Conservation (phyloP, 345 rosid species). For the Cardamine occulta region DNA sequence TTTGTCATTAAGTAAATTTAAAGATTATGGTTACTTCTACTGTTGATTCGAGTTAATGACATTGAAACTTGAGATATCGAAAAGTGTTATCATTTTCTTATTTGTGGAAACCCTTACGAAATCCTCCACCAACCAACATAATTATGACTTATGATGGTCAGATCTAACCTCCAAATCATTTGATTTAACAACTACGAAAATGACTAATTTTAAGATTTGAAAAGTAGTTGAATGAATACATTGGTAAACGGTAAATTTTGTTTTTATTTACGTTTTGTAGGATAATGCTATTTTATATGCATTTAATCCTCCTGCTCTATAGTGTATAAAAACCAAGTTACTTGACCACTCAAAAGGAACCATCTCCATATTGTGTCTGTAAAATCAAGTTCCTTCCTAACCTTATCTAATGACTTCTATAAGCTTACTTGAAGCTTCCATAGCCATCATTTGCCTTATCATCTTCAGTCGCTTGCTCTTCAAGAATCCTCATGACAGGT, state of each 20-base stretch:
- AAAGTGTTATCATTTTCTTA: too few species aligned
- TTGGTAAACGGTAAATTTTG: too few species aligned
- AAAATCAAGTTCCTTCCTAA: not conserved
- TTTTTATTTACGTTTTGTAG: not conserved
- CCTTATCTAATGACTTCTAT: constrained; percentile 5
- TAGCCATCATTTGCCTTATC: constrained; percentile 22
- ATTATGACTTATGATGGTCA: not conserved
- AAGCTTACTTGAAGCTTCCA: constrained; percentile 22
- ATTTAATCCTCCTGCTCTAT: not conserved
- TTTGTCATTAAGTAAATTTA: not conserved
- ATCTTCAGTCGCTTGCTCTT: not conserved
- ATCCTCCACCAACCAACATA: not conserved
- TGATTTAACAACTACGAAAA: not conserved
- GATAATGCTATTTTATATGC: not conserved
- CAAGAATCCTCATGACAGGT: constrained; percentile 6
- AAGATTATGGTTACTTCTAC: not conserved
- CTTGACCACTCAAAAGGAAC: constrained; percentile 2
- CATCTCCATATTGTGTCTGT: not conserved
- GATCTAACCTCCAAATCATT: not conserved
- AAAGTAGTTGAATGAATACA: too few species aligned
- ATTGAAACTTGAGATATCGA: too few species aligned
- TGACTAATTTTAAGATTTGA: too few species aligned
- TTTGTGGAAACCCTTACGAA: not conserved
- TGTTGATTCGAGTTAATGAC: too few species aligned
- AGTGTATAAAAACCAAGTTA: not conserved